Base-by-base conservation (phyloP, 768 basidiomycete species). In the Lactifluus volemus region DNA sequence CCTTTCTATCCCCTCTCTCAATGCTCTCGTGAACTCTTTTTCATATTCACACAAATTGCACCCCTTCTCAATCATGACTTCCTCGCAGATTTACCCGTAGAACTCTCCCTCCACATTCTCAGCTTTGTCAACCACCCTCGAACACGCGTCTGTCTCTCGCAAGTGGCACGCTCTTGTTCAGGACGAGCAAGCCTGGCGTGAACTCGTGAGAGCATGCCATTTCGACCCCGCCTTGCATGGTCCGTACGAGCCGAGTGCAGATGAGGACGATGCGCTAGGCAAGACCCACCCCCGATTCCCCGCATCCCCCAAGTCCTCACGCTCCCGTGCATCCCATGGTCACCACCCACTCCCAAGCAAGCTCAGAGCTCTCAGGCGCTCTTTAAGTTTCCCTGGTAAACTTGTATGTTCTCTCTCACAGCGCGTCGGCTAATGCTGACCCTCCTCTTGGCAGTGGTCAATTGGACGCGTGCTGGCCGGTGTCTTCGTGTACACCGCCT, bases 381-480 rank as follows among this genome's bases (percentile, higher is more conserved):
- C 15, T 66, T 64, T 34, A 60, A 64, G 53, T 55, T 64, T 30
- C 55, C 63, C 12, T 64, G 63, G 49, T 55, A 50, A 29, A 66
- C 65, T 17, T 21, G 65, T 66, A 55, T 42, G 65, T 59, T 38
- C 38, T 38, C 38, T 25, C 44, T 34, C 32, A 45, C 21, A 11
- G 12, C 36, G 5, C 5, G 14, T 15, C 15, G 14, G 11, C 10
- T 4, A 29, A 19, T 48, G 49, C 21, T 51, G n/a, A 39, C 21
- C 12, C 48, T n/a, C n/a, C n/a, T n/a, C n/a, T n/a, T n/a, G n/a
- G n/a, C n/a, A n/a, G n/a, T 49, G 38, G 55, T 36, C 45, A 73
- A 71, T 58, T 70, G 71, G 38, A 59, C 63, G 38, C 50, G 50
- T 25, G 59, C 64, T 29, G 67, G 67, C 29, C 58, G 53, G 8